Base-by-base conservation (phyloP, 805 yeast genomes). In the Nadsonia fulvescens region DNA sequence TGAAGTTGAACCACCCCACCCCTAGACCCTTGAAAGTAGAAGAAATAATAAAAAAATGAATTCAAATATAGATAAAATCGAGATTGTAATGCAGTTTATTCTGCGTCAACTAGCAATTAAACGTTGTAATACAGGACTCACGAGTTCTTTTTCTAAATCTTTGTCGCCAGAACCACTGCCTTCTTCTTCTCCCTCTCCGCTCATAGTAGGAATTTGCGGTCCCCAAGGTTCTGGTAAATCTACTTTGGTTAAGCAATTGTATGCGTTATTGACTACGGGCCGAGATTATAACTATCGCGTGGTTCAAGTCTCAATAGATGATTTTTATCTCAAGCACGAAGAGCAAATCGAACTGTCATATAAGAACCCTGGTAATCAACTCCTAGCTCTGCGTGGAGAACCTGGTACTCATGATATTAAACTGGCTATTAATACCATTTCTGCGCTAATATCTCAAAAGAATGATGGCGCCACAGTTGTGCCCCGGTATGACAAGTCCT, bases 401-500 rank as follows among this genome's bases (percentile, higher is more conserved):
- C 96, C 96, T 0, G 95, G 95, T 0, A 86, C 96, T 0, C 98
- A 86, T 46, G 95, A 86, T 42, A 40, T 77, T 10, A 37, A 36
- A 1, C 39, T 75, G 13, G 43, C 44, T 11, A 23, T 35, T 5
- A 36, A 47, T 5, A 46, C 60, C 5, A 35, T 76, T 20, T 31
- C 37, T 5, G 35, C 36, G 14, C 40, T 56, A 21, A 37, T 39
- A 14, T 27, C 35, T 22, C 43, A 41, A 23, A 42, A 51, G 6
- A 25, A 33, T 0, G n/a, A n/a, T n/a, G n/a, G n/a, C n/a, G 39
- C 39, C 3, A 42, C 62, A 3, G 32, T 40, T 2, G 48, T 69
- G 5, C 95, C 96, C 1, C 37, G 46, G 5, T 89, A 82, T 48
- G 93, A 86, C 43, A 89, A 86, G 46, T 66, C 91, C 2, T 53